Evolutionary conservation across 768 basidiomycete species (phyloP), one percentile per base, ranked within the genome.

Genomic region (Amanita fuliginea): DNA sequence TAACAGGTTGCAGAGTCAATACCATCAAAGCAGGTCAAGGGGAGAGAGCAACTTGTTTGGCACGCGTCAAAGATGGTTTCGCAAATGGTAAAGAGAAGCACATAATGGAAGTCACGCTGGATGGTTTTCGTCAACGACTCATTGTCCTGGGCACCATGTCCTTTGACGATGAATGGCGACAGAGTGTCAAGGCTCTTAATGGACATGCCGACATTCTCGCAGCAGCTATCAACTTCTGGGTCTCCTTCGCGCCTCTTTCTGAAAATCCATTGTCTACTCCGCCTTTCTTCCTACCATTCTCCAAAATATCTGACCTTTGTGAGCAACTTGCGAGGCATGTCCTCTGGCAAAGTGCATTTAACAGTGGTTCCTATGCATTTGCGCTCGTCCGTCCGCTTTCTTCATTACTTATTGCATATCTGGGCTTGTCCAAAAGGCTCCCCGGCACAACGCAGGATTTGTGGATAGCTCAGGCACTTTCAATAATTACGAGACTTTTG

Each of bases 1-100:
- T 89, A 3, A 85, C 88, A 56, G 92, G 94, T 1, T 73, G 76
- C 6, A 74, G 71, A 46, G 70, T 92, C 16, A 96, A 97, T 57
- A 74, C 77, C 0, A 61, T 81, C 10, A 75, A 69, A 56, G 74
- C 73, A 2, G 92, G 91, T 4, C 77, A 82, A 52, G 62, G 61
- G 11, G 88, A 92, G 59, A 75, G 81, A 47, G 59, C 53, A 10
- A 66, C 67, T 9, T 63, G 65, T 14, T 45, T 80, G 7, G 58
- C 60, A 3, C 49, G 56, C 5, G 41, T 80, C 1, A 64, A 60
- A 53, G 47, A 53, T 0, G 68, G 67, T 3, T 83, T 85, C 51
- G 66, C 68, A 34, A 54, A 42, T 14, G 68, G 59, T 10, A 64
- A 46, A 50, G 72, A 71, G 47, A 62, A 58, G 42, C 53, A 49